Conservation (phyloP, 2,329 filamentous ascomycete species). For the Lasiodiplodia citricola region DNA sequence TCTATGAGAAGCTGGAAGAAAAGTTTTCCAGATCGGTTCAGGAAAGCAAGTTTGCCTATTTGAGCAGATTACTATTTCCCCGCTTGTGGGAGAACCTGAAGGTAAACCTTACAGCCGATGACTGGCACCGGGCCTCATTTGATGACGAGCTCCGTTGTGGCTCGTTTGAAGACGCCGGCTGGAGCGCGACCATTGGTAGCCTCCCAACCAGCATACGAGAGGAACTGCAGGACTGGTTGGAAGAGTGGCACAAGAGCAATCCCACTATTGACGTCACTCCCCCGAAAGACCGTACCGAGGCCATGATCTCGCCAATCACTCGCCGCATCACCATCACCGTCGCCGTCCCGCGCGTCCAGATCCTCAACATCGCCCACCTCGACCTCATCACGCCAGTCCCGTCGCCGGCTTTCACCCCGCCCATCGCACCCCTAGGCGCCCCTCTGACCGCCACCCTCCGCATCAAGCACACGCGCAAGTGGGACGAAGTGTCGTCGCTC, state of each 20-base stretch:
- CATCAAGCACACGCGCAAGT: slow-evolving; percentile 62
- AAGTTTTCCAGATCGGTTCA: slow-evolving; percentile 55
- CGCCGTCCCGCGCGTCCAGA: slow-evolving; percentile 80
- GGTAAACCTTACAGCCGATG: slow-evolving; percentile 51
- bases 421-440: slow-evolving; percentile 65
- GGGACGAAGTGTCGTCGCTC: slow-evolving; percentile 46
- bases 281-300: slow-evolving; percentile 35
- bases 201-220: slow-evolving; percentile 52
- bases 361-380: slow-evolving; percentile 81
- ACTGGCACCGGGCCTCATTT: slow-evolving; percentile 62
- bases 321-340: slow-evolving; percentile 84
- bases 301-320: slow-evolving; percentile 38
- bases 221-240: slow-evolving; percentile 58
- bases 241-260: slow-evolving; percentile 59
- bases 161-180: slow-evolving; percentile 58
- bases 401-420: slow-evolving; percentile 34
- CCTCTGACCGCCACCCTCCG: slow-evolving; percentile 66
- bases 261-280: slow-evolving; percentile 33
- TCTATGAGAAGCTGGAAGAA: slow-evolving; percentile 56
- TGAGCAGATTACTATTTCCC: slow-evolving; percentile 58
- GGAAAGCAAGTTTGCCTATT: slow-evolving; percentile 51
- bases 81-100: slow-evolving; percentile 55
- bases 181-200: slow-evolving; percentile 58
- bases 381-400: slow-evolving; percentile 51
- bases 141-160: slow-evolving; percentile 58